phyloP scores from a whole-genome alignment of 768 basidiomycete genomes.

The Peribolospora baueri region DNA sequence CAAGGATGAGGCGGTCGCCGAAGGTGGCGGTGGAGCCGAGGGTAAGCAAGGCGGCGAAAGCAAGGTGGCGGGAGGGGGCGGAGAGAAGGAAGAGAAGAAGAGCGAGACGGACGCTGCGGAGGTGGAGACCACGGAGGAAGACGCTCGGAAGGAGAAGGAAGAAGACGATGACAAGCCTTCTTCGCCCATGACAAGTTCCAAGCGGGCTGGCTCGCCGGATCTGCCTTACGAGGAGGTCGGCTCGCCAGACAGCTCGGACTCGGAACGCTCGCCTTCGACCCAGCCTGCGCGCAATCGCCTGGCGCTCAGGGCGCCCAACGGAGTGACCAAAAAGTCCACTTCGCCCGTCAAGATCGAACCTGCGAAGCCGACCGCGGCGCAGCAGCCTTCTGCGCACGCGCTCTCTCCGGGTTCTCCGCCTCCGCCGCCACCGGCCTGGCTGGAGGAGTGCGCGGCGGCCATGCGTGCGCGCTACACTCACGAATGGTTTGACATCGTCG shows the following conservation, averaged over 20 bases:
- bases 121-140: not conserved
- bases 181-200: not conserved
- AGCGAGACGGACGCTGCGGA: not conserved
- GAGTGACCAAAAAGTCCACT: constrained; percentile 1
- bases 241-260: not conserved
- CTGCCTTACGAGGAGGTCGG: not conserved
- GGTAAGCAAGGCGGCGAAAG: not conserved
- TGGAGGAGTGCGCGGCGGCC: constrained; percentile 36
- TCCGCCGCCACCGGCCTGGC: constrained; percentile 41
- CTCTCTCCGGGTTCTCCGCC: constrained; percentile 8
- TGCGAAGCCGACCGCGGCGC: not conserved
- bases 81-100: not conserved
- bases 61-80: not conserved
- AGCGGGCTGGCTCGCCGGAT: not conserved
- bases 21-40: constrained; percentile 10
- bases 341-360: not conserved
- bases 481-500: constrained; percentile 57
- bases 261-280: not conserved
- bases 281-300: not conserved
- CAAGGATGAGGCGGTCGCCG: constrained; percentile 25
- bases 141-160: not conserved
- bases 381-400: not conserved
- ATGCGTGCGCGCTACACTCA: constrained; percentile 51
- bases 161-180: not conserved
- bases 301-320: constrained; percentile 1